Evolutionary conservation across 805 yeast genomes (phyloP).

Genomic region (Wickerhamiella parazyma): DNA sequence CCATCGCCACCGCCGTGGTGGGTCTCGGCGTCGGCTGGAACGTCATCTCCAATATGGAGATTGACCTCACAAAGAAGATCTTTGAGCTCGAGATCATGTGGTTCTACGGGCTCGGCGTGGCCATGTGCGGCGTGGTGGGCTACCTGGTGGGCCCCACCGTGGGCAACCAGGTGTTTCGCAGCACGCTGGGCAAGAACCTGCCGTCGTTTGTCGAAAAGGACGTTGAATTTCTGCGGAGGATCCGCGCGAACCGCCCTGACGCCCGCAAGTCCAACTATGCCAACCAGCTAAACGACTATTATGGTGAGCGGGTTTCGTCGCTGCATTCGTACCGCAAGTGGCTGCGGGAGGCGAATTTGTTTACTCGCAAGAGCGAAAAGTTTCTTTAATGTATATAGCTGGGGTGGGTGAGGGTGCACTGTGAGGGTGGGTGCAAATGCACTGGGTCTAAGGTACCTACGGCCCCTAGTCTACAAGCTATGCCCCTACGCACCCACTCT

Average conservation of each 20-base stretch:
- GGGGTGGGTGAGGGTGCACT: too few relatives aligned
- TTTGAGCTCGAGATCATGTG: constrained; percentile 84
- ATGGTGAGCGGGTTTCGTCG: constrained; percentile 89
- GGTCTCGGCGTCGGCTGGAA: constrained; percentile 62
- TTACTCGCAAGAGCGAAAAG: constrained; percentile 29
- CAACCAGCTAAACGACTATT: constrained; percentile 97
- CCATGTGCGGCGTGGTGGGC: constrained; percentile 63
- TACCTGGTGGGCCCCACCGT: constrained; percentile 69
- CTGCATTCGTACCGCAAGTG: constrained; percentile 81
- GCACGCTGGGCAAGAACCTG: constrained; percentile 13
- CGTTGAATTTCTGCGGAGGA: constrained; percentile 56
- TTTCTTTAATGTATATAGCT: too few relatives aligned
- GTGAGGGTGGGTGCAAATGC: too few relatives aligned
- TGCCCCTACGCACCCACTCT: too few relatives aligned
- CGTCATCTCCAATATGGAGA: constrained; percentile 63
- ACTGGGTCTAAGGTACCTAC: too few relatives aligned
- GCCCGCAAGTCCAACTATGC: constrained; percentile 74
- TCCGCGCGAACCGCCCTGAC: constrained; percentile 73
- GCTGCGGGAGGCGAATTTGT: constrained; percentile 90
- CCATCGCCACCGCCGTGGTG: constrained; percentile 49
- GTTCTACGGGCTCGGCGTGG: constrained; percentile 60
- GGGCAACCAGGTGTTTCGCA: constrained; percentile 57
- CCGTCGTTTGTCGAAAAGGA: constrained; percentile 37
- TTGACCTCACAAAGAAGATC: constrained; percentile 75
- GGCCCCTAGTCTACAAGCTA: too few relatives aligned